Base-by-base conservation (phyloP, 306 rosid genomes). In the Sphenostylis stenocarpa region DNA sequence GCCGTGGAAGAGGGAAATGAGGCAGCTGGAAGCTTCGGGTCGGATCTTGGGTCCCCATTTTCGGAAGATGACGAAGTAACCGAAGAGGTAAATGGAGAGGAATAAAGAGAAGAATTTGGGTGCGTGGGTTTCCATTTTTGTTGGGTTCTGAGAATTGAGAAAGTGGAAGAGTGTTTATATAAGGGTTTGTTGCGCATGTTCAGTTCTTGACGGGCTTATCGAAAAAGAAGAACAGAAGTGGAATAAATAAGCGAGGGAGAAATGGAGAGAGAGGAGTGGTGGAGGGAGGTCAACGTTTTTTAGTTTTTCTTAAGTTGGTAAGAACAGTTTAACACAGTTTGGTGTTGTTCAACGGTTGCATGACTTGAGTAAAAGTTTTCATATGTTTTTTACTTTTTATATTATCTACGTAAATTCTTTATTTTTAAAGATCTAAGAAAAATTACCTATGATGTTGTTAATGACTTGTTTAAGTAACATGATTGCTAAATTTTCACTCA, bases 11-110 rank as follows among this genome's bases (percentile, higher is more conserved):
- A 87, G 70, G 49, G 92, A 89, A 26, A 91, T 91, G 7, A 86
- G 61, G 56, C 97, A 91, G 70, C 92, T 87, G 1, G 97, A 69
- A 2, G 97, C 91, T 70, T 87, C 91, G 77, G 93, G 92, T 70
- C 97, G 94, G 85, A 77, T 83, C 81, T 87, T 85, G 49, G 94
- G 83, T 80, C 83, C 77, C 97, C 97, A 91, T 17, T 47, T 60
- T 0, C 92, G 94, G 63, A 91, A 89, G 12, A 89, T 74, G 49
- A 88, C 13, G 86, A 89, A 89, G 72, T 82, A 83, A 53, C 83
- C 94, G 3, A 83, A 6, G 74, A 87, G 72, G 63, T 91, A 91
- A 81, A 81, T 39, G 10, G 23, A 0, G 38, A 82, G 43, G 81
- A 86, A 91, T 52, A 86, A 47, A 0, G 60, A 24, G 71, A 89